These are phyloP conservation scores for Aspergillus pseudoterreus DNA, from an alignment of 2,329 filamentous ascomycete genomes.

Conservation along the genomic window DNA sequence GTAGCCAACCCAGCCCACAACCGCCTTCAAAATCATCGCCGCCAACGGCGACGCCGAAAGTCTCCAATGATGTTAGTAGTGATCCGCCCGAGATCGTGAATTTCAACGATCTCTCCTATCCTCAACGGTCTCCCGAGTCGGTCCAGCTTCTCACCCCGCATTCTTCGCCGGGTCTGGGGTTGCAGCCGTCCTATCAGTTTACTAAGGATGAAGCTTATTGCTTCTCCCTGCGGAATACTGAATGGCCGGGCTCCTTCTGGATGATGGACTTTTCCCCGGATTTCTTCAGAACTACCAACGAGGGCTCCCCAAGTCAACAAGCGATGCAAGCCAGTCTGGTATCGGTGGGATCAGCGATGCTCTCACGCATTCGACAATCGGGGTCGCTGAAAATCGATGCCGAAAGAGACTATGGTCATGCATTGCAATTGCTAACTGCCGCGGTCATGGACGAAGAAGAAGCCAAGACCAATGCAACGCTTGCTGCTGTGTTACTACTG, in stretches of 20 bases:
- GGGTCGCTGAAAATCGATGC: constrained; percentile 46
- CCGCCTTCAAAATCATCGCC: not conserved
- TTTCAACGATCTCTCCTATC: constrained; percentile 18
- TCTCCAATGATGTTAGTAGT: not conserved
- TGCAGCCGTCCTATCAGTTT: constrained; percentile 24
- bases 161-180: constrained; percentile 13
- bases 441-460: constrained; percentile 31
- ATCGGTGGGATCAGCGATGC: constrained; percentile 56
- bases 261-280: constrained; percentile 20
- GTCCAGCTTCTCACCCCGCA: constrained; percentile 8
- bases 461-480: constrained; percentile 41
- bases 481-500: constrained; percentile 55
- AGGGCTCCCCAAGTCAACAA: constrained; percentile 21
- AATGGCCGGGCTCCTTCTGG: constrained; percentile 26
- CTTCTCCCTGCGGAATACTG: constrained; percentile 35
- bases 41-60: not conserved
- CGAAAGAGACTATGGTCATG: constrained; percentile 52
- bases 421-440: constrained; percentile 44
- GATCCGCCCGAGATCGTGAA: constrained; percentile 7
- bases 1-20: constrained; percentile 7
- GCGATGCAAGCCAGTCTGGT: constrained; percentile 48
- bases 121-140: constrained; percentile 10
- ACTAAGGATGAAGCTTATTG: constrained; percentile 31
- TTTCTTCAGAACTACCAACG: constrained; percentile 16
- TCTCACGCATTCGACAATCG: constrained; percentile 53